Base-by-base conservation (phyloP, 768 basidiomycete species). In the Leccinum aurantiacum region DNA sequence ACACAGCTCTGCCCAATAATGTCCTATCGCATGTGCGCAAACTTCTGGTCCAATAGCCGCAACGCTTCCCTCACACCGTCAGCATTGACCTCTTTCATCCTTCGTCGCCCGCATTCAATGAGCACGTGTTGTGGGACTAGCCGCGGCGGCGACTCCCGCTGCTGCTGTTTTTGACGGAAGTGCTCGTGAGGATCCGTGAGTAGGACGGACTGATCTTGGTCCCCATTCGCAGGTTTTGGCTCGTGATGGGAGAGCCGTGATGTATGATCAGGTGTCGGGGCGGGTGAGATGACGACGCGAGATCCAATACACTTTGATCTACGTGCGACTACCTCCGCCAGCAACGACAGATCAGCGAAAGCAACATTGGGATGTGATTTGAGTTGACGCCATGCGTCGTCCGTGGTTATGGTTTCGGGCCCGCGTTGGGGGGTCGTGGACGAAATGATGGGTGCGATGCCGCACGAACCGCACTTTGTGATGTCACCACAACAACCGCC, bases 261-360 rank as follows among this genome's bases (percentile, higher is more conserved):
- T 25, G 61, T 38, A 44, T 10, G 74, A 69, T 85, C 85, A 10
- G 82, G 82, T 2, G 81, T 80, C 3, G 76, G 79, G 15, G 81
- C 80, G 10, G 82, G 83, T 10, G 84, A 83, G 56, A 88, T 77
- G 48, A 84, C 78, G 41, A 91, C 79, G 41, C 80, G 80, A 15
- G 91, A 88, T 17, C 90, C 90, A 2, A 80, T 82, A 69, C 91
- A 93, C 70, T 83, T 87, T 47, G 91, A 87, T 54, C 89, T 81
- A 57, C 91, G 89, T 8, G 91, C 87, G 46, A 95, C 93, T 46
- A 96, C 94, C 54, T 93, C 92, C 3, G 94, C 94, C 48, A 96
- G 82, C 56, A 96, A 79, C 3, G 85, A 76, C 55, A 96, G 78
- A 74, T 95, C 91, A 14, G 91, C 84, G 70, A 94, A 94, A 31